Evolutionary conservation across 2,329 filamentous ascomycete species (phyloP), one percentile per base, ranked within the genome.

Genomic region (Huntiella omanensis): DNA sequence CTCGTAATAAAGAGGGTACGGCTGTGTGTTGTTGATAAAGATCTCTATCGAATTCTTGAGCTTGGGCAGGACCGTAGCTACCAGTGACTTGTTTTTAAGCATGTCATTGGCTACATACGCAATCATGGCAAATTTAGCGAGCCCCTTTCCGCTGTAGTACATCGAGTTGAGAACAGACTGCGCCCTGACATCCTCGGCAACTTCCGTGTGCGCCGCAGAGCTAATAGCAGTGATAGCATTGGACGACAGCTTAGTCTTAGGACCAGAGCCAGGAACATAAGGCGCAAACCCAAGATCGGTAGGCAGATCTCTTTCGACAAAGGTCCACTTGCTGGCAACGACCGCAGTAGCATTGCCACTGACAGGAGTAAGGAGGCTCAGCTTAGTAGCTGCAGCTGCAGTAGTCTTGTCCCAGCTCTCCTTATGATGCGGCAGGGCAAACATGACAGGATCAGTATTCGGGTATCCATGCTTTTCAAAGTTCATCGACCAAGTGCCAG

Each of bases 131-230:
- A 85, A 87, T 58, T 88, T 88, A 51, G 77, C 80, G 13, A 91
- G 63, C 1, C 71, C 80, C 67, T 88, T 96, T 54, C 91, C 91
- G 54, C 82, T 83, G 60, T 80, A 95, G 61, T 96, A 96, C 76
- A 94, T 87, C 34, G 85, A 93, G 57, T 88, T 73, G 33, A 83
- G 65, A 52, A 91, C 74, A 4, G 76, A 75, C 56, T 91, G 79
- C 0, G 65, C 64, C n/a, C 66, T 60, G 60, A 95, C 83, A 57
- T 86, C 71, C 60, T 91, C 79, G 1, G 73, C 70, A 1, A 93
- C 64, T 59, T 98, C 91, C 15, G 68, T 70, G n/a, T 69, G 66
- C 1, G 84, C 81, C 6, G 77, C 66, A 1, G 69, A 64, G 33
- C 65, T 63, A 47, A 92, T 80, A 2, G 66, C 63, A 2, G 67